These are phyloP conservation scores for Albugo laibachii DNA, from an alignment of 352 stramenopile species.

Conservation along the genomic window DNA sequence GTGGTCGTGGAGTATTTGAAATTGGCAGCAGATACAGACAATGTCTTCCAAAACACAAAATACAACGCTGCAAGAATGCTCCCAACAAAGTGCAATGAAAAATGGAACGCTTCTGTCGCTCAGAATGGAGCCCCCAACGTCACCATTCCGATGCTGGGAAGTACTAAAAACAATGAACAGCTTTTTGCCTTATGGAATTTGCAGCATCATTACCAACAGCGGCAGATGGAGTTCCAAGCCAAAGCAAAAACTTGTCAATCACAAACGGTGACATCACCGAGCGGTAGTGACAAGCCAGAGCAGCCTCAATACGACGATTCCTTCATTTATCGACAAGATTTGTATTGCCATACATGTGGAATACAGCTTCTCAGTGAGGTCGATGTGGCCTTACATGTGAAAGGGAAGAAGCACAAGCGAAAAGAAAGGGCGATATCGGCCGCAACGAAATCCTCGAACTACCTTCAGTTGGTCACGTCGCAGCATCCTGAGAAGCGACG, in stretches of 20 bases:
- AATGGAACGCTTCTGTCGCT: no score
- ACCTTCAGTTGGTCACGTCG: no score
- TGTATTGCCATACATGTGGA: conserved; percentile 48
- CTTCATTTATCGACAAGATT: conserved; percentile 22
- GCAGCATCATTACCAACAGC: conserved; percentile 22
- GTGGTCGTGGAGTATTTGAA: conserved; percentile 50
- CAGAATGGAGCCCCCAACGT: conserved; percentile 6
- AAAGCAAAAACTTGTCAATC: conserved; percentile 6
- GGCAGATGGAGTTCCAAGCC: conserved; percentile 7
- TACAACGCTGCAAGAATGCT: conserved; percentile 78
- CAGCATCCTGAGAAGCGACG: no score
- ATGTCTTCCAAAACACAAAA: conserved; percentile 82
- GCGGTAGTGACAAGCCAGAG: not conserved
- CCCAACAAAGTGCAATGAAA: conserved; percentile 26
- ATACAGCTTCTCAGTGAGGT: conserved; percentile 54
- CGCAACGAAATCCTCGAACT: no score
- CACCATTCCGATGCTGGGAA: conserved; percentile 32
- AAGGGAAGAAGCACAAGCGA: conserved; percentile 75
- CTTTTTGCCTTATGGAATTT: conserved; percentile 62
- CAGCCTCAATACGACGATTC: conserved; percentile 16
- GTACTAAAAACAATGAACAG: conserved; percentile 35
- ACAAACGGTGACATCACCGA: conserved; percentile 1
- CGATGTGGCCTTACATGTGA: conserved; percentile 46
- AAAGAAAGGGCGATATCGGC: no score
- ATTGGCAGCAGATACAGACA: conserved; percentile 57